Evolutionary conservation across 2,329 filamentous ascomycete species (phyloP).

Genomic region (Neurospora sp.): DNA sequence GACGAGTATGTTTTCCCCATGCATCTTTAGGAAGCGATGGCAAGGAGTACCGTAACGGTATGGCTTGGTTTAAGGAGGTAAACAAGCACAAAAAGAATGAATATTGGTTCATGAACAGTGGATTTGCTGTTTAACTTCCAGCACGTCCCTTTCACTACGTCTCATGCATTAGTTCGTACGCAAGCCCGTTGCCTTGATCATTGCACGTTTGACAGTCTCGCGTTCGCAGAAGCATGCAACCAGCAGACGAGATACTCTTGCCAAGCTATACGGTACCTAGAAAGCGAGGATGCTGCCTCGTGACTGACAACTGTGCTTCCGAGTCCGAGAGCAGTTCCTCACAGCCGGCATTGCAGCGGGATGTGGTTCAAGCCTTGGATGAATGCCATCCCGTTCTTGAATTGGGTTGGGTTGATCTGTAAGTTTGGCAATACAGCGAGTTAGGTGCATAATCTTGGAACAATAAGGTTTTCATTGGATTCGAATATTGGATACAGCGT

Average conservation of each 20-base stretch:
- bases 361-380: background rate
- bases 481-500: background rate
- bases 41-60: background rate
- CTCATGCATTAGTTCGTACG: background rate
- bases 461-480: background rate
- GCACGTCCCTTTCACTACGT: background rate
- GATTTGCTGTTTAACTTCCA: background rate
- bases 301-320: background rate
- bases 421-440: background rate
- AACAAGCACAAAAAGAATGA: background rate
- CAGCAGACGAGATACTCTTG: background rate
- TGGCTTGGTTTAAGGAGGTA: background rate
- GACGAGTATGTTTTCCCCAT: background rate
- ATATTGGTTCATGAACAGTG: background rate
- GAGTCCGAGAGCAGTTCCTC: background rate
- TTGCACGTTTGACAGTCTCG: background rate
- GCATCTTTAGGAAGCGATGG: background rate
- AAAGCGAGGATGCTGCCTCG: background rate
- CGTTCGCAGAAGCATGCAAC: background rate
- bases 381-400: background rate
- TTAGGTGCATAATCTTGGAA: background rate
- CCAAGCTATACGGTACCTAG: background rate
- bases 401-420: background rate
- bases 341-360: background rate
- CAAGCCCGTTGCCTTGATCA: background rate